These are phyloP conservation scores for Hypoxylon rickii DNA, from an alignment of 495 filamentous ascomycete genomes.

Conservation along the genomic window DNA sequence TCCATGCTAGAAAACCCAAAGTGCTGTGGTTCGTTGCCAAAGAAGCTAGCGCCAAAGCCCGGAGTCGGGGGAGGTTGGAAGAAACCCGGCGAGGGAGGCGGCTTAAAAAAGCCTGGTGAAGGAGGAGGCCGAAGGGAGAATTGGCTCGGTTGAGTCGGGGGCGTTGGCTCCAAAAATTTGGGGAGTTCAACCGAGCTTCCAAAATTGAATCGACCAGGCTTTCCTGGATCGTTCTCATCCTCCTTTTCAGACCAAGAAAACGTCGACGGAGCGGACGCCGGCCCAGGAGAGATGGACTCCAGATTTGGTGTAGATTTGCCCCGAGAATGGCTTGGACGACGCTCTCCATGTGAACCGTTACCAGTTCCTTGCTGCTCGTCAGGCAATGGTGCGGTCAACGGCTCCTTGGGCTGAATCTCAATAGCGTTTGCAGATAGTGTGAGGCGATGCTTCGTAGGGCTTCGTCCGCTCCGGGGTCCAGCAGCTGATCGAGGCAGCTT, in stretches of 20 bases:
- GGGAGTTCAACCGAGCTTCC: conserved; percentile 36
- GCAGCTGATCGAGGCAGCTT: conserved; percentile 47
- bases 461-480: conserved; percentile 52
- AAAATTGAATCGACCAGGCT: conserved; percentile 45
- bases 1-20: conserved; percentile 44
- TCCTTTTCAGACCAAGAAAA: conserved; percentile 56
- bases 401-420: conserved; percentile 49
- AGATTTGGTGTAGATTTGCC: conserved; percentile 48
- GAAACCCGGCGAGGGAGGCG: conserved; percentile 34
- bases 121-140: conserved; percentile 31
- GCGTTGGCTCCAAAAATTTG: conserved; percentile 39
- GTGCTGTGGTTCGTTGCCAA: conserved; percentile 30
- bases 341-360: conserved; percentile 28
- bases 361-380: conserved; percentile 41
- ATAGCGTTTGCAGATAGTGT: conserved; percentile 58
- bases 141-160: conserved; percentile 19
- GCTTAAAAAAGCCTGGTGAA: conserved; percentile 39
- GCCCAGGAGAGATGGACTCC: conserved; percentile 58
- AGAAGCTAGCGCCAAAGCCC: conserved; percentile 46
- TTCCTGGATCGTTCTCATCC: conserved; percentile 41
- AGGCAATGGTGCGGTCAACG: conserved; percentile 57
- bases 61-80: conserved; percentile 39
- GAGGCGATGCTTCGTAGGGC: conserved; percentile 55
- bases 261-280: conserved; percentile 61
- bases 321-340: conserved; percentile 42